Base-by-base conservation (phyloP, 2,329 filamentous ascomycete genomes). In the Colletotrichum acutatum region DNA sequence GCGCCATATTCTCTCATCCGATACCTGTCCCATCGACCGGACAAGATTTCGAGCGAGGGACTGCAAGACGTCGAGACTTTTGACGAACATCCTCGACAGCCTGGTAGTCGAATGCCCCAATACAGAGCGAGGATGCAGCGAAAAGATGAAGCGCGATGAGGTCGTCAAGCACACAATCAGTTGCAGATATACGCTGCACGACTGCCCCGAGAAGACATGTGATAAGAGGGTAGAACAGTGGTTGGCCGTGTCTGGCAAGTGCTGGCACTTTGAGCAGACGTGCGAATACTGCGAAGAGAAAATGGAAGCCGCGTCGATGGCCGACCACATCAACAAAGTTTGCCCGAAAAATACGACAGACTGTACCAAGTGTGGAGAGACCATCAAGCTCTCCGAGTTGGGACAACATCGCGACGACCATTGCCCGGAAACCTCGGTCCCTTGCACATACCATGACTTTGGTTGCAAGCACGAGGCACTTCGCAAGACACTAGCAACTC, bases 31-130 rank as follows among this genome's bases (percentile, higher is more conserved):
- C 2, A 86, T 92, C 68, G 90, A 92, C 78, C 85, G 90, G n/a
- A 84, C 84, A 16, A 81, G 82, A 2, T 75, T 86, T 30, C 74
- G 76, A 54, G 71, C 66, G 6, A 73, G 72, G 24, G 71, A 74
- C 57, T 73, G 71, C 56, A 69, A 82, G 52, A 83, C 83, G 0
- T 84, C 83, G 8, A 80, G 84, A 7, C 79, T 92, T 53, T 83
- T 92, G 57, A 82, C 86, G 56, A 91, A 91, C 24, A 89, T 92
- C 78, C 87, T 93, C 24, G 90, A 91, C 74, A 87, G 83, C 71
- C 83, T 93, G 12, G 80, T 84, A 30, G 91, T 91, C 61, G 85
- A 86, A 71, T 93, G 91, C 68, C 90, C 90, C 2, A 89, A 90
- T 75, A 78, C 81, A 2, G 78, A 78, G 16, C 80, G 83, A 46